Conservation (phyloP, 495 filamentous ascomycete genomes). For the Cenococcum geophilum region DNA sequence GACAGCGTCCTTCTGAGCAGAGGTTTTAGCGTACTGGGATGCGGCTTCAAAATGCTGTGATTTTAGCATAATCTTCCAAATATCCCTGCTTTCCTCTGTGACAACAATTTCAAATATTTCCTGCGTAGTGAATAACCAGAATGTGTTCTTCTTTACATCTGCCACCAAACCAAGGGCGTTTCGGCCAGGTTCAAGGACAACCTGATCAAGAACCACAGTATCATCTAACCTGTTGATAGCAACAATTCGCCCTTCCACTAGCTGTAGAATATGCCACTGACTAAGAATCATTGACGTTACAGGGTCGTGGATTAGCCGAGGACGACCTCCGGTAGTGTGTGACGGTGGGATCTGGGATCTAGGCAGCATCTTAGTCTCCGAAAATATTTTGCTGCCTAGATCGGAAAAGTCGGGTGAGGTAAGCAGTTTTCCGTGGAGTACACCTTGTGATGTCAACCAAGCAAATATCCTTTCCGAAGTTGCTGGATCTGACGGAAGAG, state of each 20-base stretch:
- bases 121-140: slow-evolving; percentile 85
- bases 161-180: slow-evolving; percentile 72
- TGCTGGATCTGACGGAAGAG: slow-evolving; percentile 40
- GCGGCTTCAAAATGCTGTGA: slow-evolving; percentile 83
- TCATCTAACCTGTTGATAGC: slow-evolving; percentile 82
- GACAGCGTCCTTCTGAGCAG: slow-evolving; percentile 78
- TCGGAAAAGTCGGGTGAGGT: slow-evolving; percentile 38
- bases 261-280: slow-evolving; percentile 85
- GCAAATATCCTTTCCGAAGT: slow-evolving; percentile 68
- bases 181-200: slow-evolving; percentile 74
- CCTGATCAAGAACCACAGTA: slow-evolving; percentile 75
- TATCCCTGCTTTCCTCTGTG: slow-evolving; percentile 81
- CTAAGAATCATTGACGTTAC: slow-evolving; percentile 78
- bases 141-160: slow-evolving; percentile 88
- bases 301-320: slow-evolving; percentile 57
- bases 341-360: slow-evolving; percentile 62
- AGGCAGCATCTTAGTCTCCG: slow-evolving; percentile 67
- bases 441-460: slow-evolving; percentile 81
- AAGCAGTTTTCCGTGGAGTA: slow-evolving; percentile 76
- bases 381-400: slow-evolving; percentile 60
- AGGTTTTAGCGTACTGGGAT: slow-evolving; percentile 65
- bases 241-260: slow-evolving; percentile 74
- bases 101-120: slow-evolving; percentile 92
- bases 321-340: slow-evolving; percentile 58
- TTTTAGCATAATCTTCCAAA: slow-evolving; percentile 87